A percentile compares a stretch with the other conserved stretches of the same genome.
Evolutionary conservation across 2,329 filamentous ascomycete genomes (phyloP).

Genomic region (Rutstroemia sp.): DNA sequence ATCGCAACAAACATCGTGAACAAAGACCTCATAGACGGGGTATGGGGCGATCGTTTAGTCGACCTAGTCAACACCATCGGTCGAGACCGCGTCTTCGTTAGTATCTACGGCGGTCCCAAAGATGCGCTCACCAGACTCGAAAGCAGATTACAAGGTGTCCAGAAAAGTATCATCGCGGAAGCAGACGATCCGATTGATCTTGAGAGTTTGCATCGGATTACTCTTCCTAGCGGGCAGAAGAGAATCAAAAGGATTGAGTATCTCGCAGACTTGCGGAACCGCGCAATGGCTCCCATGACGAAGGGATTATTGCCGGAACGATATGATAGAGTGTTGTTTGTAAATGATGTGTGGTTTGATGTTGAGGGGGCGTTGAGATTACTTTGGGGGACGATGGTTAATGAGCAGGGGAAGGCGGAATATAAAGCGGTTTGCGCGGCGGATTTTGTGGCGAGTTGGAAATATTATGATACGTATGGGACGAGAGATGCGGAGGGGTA

Average conservation of each 20-base stretch:
- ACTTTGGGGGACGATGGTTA: slow-evolving; percentile 55
- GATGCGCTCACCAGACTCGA: slow-evolving; percentile 47
- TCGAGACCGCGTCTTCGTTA: slow-evolving; percentile 59
- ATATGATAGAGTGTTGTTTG: slow-evolving; percentile 52
- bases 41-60: slow-evolving; percentile 55
- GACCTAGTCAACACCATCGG: slow-evolving; percentile 60
- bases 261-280: slow-evolving; percentile 65
- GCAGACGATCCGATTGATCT: slow-evolving; percentile 45
- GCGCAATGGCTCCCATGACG: slow-evolving; percentile 57
- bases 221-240: slow-evolving; percentile 52
- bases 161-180: slow-evolving; percentile 39
- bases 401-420: slow-evolving; percentile 39
- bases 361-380: slow-evolving; percentile 46
- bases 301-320: slow-evolving; percentile 29
- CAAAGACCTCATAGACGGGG: slow-evolving; percentile 52
- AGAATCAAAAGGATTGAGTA: slow-evolving; percentile 69
- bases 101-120: slow-evolving; percentile 59
- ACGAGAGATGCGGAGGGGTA: slow-evolving; percentile 59
- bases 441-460: slow-evolving; percentile 60
- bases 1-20: slow-evolving; percentile 68
- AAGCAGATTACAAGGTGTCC: slow-evolving; percentile 41
- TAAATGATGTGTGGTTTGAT: slow-evolving; percentile 58
- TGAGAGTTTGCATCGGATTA: slow-evolving; percentile 48
- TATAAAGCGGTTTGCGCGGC: slow-evolving; percentile 66
- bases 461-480: slow-evolving; percentile 69